Evolutionary conservation across 2,329 filamentous ascomycete genomes (phyloP).

Genomic region (Hymenoscyphus fructigenus): DNA sequence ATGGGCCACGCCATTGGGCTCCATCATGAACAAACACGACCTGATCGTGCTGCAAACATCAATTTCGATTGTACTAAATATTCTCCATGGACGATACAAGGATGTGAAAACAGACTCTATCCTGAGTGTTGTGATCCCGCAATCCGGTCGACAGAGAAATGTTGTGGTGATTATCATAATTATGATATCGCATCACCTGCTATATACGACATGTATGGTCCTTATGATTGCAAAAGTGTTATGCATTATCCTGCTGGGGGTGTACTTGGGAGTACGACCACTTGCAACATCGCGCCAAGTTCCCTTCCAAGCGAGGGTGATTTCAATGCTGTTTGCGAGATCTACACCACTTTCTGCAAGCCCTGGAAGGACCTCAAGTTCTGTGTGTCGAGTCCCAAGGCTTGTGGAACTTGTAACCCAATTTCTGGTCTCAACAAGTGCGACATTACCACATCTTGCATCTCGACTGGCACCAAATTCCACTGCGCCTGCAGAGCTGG

Average conservation of each 20-base stretch:
- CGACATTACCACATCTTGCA: slow-evolving; percentile 9
- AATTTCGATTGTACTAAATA: slow-evolving; percentile 9
- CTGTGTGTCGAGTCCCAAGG: background rate
- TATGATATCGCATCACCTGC: background rate
- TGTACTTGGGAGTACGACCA: background rate
- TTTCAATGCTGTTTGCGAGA: slow-evolving; percentile 8
- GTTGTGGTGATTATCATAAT: slow-evolving; percentile 3
- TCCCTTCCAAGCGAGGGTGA: slow-evolving; percentile 1
- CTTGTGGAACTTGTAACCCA: slow-evolving; percentile 7
- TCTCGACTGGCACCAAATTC: slow-evolving; percentile 8
- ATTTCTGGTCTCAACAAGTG: slow-evolving; percentile 9
- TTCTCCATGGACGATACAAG: slow-evolving; percentile 2
- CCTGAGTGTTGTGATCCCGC: slow-evolving; percentile 5
- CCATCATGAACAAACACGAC: slow-evolving; percentile 7
- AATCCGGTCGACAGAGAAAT: background rate
- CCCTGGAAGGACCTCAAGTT: slow-evolving; percentile 7
- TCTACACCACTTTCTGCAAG: slow-evolving; percentile 3
- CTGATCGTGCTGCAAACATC: slow-evolving; percentile 4
- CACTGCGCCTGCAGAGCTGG: slow-evolving; percentile 8
- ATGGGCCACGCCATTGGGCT: slow-evolving; percentile 7
- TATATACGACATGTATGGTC: slow-evolving; percentile 7
- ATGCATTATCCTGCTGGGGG: slow-evolving; percentile 9
- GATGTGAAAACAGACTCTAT: background rate
- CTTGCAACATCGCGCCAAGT: background rate
- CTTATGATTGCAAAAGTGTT: slow-evolving; percentile 8